These are phyloP conservation scores for Rhytidiadelphus loreus DNA, from an alignment of 225 moss, liverwort and hornwort genomes.

Conservation along the genomic window DNA sequence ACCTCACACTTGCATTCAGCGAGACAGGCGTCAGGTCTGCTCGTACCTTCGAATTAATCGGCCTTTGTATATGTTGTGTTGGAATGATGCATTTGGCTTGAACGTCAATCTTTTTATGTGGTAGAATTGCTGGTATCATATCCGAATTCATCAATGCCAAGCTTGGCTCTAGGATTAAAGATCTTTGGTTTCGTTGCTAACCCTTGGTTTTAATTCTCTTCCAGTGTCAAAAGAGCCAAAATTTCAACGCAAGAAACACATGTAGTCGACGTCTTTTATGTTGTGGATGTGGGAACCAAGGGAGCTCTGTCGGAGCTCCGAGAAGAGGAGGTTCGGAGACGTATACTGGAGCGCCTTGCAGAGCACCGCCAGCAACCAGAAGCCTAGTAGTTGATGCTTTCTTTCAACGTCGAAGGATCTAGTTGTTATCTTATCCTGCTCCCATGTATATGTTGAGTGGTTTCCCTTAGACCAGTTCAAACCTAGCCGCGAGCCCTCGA, in stretches of 20 bases:
- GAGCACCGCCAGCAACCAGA: constrained; percentile 28
- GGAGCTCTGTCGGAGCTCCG: constrained; percentile 34
- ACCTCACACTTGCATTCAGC: constrained; percentile 63
- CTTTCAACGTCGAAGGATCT: background rate
- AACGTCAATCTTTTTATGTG: background rate
- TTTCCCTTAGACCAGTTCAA: background rate
- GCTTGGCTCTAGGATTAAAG: background rate
- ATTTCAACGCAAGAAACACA: constrained; percentile 52
- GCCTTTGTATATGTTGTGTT: background rate
- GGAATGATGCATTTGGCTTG: background rate
- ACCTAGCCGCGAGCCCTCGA: background rate
- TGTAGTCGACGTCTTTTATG: constrained; percentile 61
- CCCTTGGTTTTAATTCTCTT: background rate
- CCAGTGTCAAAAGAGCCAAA: constrained; percentile 73
- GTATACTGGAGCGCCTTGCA: constrained; percentile 44
- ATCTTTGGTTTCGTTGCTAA: background rate
- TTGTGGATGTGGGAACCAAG: constrained; percentile 50
- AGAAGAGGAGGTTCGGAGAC: constrained; percentile 38
- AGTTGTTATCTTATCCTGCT: background rate
- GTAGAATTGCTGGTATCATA: background rate
- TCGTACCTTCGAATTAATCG: background rate
- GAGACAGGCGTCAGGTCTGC: constrained; percentile 64
- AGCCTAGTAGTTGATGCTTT: background rate
- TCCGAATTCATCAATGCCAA: background rate
- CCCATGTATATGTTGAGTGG: background rate